Evolutionary conservation across 768 basidiomycete species (phyloP), one percentile per base, ranked within the genome.

Genomic region (Favolaschia claudopus): DNA sequence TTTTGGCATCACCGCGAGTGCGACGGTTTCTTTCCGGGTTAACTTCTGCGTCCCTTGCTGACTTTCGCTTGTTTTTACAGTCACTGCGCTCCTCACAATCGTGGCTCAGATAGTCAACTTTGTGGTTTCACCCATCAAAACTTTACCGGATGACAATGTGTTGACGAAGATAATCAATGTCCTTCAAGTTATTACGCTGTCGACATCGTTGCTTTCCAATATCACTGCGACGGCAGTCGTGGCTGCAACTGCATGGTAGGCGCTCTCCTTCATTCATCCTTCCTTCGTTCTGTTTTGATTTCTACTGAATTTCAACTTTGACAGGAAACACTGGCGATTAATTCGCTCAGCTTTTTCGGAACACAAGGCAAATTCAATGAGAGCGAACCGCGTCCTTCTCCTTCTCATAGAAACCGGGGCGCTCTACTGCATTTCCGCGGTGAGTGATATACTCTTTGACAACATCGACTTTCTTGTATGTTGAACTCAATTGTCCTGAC

Each of bases 171-270:
- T 22, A 27, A 56, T 60, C 45, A 33, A 59, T 29, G 20, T 48
- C n/a, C 39, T 60, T 3, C 62, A 64, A 39, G 17, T 64, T 7
- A n/a, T 31, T 0, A 56, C 58, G 10, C n/a, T 64, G 37, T 36
- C 20, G 7, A 52, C 62, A 34, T 59, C 58, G 10, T 19, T 55
- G 24, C 38, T 64, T 14, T 64, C 62, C 37, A 64, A 64, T 48
- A 38, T 64, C 5, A 45, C 53, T 45, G 62, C 62, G 8, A 64
- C 62, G 1, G 62, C 53, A 12, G 56, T 58, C 28, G 56, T 58
- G 24, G 24, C 34, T 17, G 29, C 38, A 17, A 43, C 54, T 5
- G 39, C 22, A 8, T 37, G 15, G 5, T 28, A 42, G n/a, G 24
- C 10, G 24, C 8, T 42, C n/a, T n/a, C n/a, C n/a, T n/a, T n/a